phyloP scores from a whole-genome alignment of 1,139 yeast species.

The Yamadazyma aaseri region DNA sequence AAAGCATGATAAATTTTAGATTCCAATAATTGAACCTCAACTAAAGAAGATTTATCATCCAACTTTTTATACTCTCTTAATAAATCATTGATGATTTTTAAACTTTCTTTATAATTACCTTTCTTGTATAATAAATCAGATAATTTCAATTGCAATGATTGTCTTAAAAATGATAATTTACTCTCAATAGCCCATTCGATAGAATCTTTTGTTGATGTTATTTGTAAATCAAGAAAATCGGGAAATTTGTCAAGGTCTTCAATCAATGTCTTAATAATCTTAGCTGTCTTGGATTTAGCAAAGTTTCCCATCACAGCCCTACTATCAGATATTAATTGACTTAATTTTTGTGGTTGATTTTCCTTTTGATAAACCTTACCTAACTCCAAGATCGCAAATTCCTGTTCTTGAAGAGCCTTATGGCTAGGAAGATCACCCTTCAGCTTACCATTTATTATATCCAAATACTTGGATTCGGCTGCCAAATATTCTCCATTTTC shows the following conservation, averaged over 20 bases:
- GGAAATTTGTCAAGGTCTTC: constrained; percentile 75
- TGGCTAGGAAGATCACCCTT: constrained; percentile 11
- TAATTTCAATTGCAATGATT: constrained; percentile 80
- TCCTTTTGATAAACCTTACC: constrained; percentile 55
- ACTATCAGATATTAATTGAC: constrained; percentile 65
- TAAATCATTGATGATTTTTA: constrained; percentile 68
- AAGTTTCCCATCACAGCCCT: constrained; percentile 67
- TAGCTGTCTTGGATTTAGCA: constrained; percentile 95
- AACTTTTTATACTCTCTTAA: constrained; percentile 85
- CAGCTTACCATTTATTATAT: constrained; percentile 12
- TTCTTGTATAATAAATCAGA: constrained; percentile 71
- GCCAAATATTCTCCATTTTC: constrained; percentile 43
- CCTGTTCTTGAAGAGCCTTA: constrained; percentile 45
- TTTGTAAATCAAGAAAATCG: constrained; percentile 68
- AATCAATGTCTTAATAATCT: constrained; percentile 72
- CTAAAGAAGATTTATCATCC: constrained; percentile 93
- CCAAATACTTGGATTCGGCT: constrained; percentile 50
- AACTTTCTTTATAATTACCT: constrained; percentile 66
- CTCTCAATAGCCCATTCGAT: constrained; percentile 85
- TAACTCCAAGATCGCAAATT: constrained; percentile 60
- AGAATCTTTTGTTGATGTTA: constrained; percentile 70
- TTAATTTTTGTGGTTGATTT: constrained; percentile 50
- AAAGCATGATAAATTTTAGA: constrained; percentile 87
- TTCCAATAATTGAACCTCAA: constrained; percentile 92
- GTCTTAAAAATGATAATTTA: constrained; percentile 86